These are phyloP conservation scores for Erigeron canadensis DNA, from an alignment of 129 eudicot species.

Conservation along the genomic window DNA sequence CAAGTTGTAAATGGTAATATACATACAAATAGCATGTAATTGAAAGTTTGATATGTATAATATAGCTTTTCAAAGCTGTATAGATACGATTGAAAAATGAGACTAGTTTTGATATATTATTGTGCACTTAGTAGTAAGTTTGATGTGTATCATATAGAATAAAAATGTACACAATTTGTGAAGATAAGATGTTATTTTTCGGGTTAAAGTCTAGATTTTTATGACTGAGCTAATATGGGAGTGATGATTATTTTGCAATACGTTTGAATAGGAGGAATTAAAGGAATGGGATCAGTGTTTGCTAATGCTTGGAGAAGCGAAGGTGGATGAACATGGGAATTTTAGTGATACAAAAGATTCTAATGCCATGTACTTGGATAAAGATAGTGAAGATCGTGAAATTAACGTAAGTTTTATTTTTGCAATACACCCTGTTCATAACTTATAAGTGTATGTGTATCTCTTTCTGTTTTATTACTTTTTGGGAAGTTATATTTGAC, in stretches of 20 bases:
- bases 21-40: too few species aligned
- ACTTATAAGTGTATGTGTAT: background rate
- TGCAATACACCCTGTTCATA: background rate
- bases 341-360: slow-evolving; percentile 69
- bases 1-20: too few species aligned
- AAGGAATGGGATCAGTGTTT: slow-evolving; percentile 99
- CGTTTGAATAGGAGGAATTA: slow-evolving; percentile 66
- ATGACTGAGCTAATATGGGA: too few species aligned
- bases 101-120: too few species aligned
- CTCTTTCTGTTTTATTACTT: slow-evolving; percentile 6
- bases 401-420: slow-evolving; percentile 57
- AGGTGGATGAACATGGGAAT: slow-evolving; percentile 89
- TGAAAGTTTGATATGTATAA: too few species aligned
- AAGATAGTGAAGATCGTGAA: slow-evolving; percentile 96
- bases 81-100: too few species aligned
- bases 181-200: too few species aligned
- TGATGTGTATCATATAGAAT: too few species aligned
- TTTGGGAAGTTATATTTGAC: slow-evolving; percentile 17
- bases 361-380: slow-evolving; percentile 77
- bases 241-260: background rate
- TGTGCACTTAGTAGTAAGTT: too few species aligned
- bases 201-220: too few species aligned
- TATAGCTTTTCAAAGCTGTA: too few species aligned
- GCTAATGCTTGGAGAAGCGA: slow-evolving; percentile 92
- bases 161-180: too few species aligned